Evolutionary conservation across 2,329 filamentous ascomycete species (phyloP).

Genomic region (Tolypocladium ovalisporum): DNA sequence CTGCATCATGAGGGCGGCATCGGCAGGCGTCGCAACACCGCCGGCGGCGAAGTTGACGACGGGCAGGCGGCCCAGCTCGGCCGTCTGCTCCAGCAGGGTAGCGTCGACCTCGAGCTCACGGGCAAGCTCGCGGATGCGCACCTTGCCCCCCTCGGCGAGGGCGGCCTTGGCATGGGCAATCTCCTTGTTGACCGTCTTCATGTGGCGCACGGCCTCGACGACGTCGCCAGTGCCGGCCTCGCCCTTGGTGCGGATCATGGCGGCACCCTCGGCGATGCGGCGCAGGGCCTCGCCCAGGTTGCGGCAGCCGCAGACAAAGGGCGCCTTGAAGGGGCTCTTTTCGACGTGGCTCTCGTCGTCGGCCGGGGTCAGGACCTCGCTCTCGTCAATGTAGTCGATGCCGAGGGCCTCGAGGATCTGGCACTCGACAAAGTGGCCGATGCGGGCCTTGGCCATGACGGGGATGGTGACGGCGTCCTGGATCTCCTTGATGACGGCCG

Average conservation of each 20-base stretch:
- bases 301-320: slow-evolving; percentile 94
- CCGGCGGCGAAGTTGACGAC: slow-evolving; percentile 98
- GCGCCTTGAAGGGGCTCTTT: slow-evolving; percentile 71
- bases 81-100: slow-evolving; percentile 73
- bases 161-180: slow-evolving; percentile 73
- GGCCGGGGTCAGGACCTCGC: slow-evolving; percentile 91
- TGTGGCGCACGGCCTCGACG: slow-evolving; percentile 91
- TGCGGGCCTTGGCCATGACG: slow-evolving; percentile 97
- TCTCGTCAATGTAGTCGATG: slow-evolving; percentile 97
- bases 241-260: slow-evolving; percentile 98
- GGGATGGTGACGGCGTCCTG: slow-evolving; percentile 92
- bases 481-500: slow-evolving; percentile 87
- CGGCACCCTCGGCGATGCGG: slow-evolving; percentile 83
- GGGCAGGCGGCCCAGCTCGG: slow-evolving; percentile 75
- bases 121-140: slow-evolving; percentile 57
- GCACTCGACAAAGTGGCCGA: slow-evolving; percentile 96
- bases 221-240: slow-evolving; percentile 97
- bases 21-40: slow-evolving; percentile 97
- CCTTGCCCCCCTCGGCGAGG: slow-evolving; percentile 42
- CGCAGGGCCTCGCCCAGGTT: slow-evolving; percentile 89
- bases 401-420: slow-evolving; percentile 93
- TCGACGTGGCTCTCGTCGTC: slow-evolving; percentile 86
- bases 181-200: slow-evolving; percentile 78
- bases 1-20: slow-evolving; percentile 97
- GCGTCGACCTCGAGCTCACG: slow-evolving; percentile 73